Base-by-base conservation (phyloP, 2,329 filamentous ascomycete species). In the Magnaporthiopsis incrustans region DNA sequence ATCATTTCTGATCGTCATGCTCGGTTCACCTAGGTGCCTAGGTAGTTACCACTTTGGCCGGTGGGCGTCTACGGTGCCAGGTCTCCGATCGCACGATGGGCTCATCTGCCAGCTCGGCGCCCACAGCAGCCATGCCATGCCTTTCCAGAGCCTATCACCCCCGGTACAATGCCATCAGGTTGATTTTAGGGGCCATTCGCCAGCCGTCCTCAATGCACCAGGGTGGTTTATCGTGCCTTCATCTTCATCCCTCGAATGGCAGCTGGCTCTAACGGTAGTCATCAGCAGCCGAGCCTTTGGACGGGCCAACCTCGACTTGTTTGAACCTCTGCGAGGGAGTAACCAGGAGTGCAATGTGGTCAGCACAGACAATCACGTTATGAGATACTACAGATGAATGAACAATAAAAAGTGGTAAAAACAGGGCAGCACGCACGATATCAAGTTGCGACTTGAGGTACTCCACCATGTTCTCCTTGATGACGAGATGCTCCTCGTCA, bases 401-500 rank as follows among this genome's bases (percentile, higher is more conserved):
- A 30, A 30, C 12, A 14, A 1, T 2, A 12, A 11, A 38, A 2
- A 14, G n/a, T n/a, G n/a, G n/a, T n/a, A 11, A 11, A 35, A 35
- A 18, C 33, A 35, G 0, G 10, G 71, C 81, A 67, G 33, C 38
- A 53, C 44, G 18, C 73, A 90, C 90, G 62, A 87, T 82, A 66
- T 92, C 89, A 14, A 94, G 80, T 69, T 83, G 84, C 64, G 78
- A 74, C 77, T 93, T 92, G 68, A 94, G 79, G 65, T 84, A 76
- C 1, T 81, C 78, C 62, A 92, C 78, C 82, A 90, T 91, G 68
- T 85, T 87, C 70, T 89, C 88, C 75, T 92, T 91, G 64, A 93
- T 84, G 3, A 94, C 80, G 1, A 92, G 80, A 65, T 89, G 87
- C 73, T 89, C 84, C 66, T 93, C 90, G 75, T 93, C 90, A 1